These are phyloP conservation scores for Colletotrichum sp. DNA, from an alignment of 2,329 filamentous ascomycete species.

Conservation along the genomic window DNA sequence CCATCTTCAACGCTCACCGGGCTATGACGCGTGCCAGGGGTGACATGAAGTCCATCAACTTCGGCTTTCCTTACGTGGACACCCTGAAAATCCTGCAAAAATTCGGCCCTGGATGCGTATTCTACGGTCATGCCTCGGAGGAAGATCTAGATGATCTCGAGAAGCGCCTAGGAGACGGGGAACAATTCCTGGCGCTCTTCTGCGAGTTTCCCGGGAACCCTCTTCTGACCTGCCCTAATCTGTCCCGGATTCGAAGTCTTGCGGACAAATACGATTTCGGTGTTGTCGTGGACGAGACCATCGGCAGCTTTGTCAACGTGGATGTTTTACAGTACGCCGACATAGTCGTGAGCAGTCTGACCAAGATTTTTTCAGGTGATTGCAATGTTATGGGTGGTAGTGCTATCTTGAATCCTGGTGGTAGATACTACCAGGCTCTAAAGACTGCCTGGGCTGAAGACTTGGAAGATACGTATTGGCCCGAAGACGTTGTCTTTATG, in stretches of 20 bases:
- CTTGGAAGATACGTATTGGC: slow-evolving; percentile 92
- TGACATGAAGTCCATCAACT: slow-evolving; percentile 79
- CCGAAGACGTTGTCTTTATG: slow-evolving; percentile 92
- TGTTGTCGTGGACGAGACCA: slow-evolving; percentile 93
- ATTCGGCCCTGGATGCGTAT: slow-evolving; percentile 86
- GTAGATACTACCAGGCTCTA: slow-evolving; percentile 73
- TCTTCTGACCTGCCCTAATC: slow-evolving; percentile 82
- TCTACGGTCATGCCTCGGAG: slow-evolving; percentile 82
- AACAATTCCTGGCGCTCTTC: slow-evolving; percentile 83
- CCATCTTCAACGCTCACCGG: slow-evolving; percentile 89
- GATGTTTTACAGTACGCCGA: slow-evolving; percentile 90
- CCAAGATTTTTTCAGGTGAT: slow-evolving; percentile 96
- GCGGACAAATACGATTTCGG: slow-evolving; percentile 87
- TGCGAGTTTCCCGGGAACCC: slow-evolving; percentile 97
- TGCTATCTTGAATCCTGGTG: slow-evolving; percentile 66
- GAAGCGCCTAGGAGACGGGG: slow-evolving; percentile 69
- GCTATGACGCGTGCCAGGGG: slow-evolving; percentile 70
- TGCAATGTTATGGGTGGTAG: slow-evolving; percentile 98
- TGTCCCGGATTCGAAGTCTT: slow-evolving; percentile 78
- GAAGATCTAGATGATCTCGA: slow-evolving; percentile 87
- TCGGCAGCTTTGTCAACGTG: slow-evolving; percentile 95
- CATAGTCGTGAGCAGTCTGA: slow-evolving; percentile 91
- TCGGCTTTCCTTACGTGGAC: slow-evolving; percentile 97
- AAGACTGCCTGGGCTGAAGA: slow-evolving; percentile 68
- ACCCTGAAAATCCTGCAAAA: slow-evolving; percentile 95